Percentiles rank a stretch among this genome's conserved stretches.
Evolutionary conservation across 2,329 filamentous ascomycete species (phyloP).

Genomic region (Colletotrichum sp.): DNA sequence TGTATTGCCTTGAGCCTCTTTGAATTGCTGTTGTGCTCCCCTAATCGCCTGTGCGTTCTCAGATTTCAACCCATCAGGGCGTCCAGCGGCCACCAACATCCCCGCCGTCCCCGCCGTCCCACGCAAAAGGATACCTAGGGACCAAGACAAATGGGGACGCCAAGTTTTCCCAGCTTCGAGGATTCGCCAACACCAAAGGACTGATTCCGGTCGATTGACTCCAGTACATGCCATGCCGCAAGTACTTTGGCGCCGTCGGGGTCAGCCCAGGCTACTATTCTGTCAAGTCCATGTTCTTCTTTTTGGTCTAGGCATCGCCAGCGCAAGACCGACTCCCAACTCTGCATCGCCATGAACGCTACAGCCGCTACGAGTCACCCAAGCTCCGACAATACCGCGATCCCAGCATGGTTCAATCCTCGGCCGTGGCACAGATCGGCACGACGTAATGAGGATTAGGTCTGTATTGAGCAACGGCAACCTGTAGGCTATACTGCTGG

Average conservation of each 20-base stretch:
- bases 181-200: not conserved
- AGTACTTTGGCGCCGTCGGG: not conserved
- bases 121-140: not conserved
- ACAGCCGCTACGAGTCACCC: not conserved
- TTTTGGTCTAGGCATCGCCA: not conserved
- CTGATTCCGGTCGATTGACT: not conserved
- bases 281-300: not conserved
- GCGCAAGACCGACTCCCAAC: not conserved
- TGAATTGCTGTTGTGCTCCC: not conserved
- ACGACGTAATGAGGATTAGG: no score
- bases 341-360: not conserved
- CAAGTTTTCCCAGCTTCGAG: not conserved
- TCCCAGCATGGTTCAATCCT: no score
- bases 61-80: not conserved
- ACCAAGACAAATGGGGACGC: not conserved
- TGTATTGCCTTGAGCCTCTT: not conserved
- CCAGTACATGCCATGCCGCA: not conserved
- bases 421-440: no score
- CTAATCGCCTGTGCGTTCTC: no score
- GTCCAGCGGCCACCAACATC: not conserved
- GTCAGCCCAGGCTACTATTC: not conserved
- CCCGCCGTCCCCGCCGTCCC: not conserved
- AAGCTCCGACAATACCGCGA: not conserved
- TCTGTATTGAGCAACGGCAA: no score
- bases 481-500: no score